These are phyloP conservation scores for Oryza nivara DNA, from an alignment of 176 grass and related monocot species.

Conservation along the genomic window DNA sequence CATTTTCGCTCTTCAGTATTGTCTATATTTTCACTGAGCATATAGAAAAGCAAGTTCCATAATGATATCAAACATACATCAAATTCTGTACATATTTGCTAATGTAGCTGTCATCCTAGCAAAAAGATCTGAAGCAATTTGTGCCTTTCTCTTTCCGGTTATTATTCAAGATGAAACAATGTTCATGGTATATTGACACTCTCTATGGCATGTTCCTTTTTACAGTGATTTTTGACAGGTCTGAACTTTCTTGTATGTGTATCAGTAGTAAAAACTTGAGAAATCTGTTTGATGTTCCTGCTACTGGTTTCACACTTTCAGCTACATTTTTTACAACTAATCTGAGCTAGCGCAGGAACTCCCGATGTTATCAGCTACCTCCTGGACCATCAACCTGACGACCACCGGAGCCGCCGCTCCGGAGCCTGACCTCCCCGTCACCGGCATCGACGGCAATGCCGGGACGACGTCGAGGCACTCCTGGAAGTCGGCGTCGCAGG, in stretches of 20 bases:
- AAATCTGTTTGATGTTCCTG: background rate
- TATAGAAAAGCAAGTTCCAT: background rate
- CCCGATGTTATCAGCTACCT: conserved; percentile 46
- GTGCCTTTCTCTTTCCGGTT: background rate
- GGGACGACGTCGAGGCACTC: conserved; percentile 70
- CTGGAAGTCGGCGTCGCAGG: conserved; percentile 79
- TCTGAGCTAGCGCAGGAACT: conserved; percentile 81
- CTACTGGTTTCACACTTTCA: conserved; percentile 14
- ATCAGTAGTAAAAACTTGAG: background rate
- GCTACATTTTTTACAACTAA: conserved; percentile 14
- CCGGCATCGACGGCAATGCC: background rate
- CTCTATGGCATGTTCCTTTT: background rate
- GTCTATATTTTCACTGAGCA: background rate
- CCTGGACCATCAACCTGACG: conserved; percentile 70
- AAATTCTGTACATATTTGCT: background rate
- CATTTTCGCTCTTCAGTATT: background rate
- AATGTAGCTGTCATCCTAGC: background rate
- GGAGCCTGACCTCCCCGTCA: background rate
- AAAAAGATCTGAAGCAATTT: background rate
- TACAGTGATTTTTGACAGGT: background rate
- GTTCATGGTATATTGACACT: conserved; percentile 14
- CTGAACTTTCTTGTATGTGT: background rate
- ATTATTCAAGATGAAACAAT: conserved; percentile 8
- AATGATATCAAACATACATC: background rate
- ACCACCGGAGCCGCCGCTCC: conserved; percentile 45